Conservation (phyloP, 2,329 filamentous ascomycete genomes). For the Graphium sp. region DNA sequence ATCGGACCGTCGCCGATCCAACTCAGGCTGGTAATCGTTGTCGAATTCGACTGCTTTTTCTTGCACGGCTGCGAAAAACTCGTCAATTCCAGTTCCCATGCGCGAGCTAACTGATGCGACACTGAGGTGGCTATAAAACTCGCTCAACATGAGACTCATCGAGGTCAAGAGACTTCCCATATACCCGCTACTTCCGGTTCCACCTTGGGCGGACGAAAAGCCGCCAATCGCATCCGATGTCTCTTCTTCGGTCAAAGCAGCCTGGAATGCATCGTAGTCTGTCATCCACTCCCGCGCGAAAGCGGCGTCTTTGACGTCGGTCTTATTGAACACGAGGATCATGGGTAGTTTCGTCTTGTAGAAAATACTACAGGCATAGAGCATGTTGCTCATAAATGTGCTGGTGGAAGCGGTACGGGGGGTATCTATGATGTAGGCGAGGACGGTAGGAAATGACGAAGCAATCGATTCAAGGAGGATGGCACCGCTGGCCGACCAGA, state of each 20-base stretch:
- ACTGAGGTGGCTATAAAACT: slow-evolving; percentile 88
- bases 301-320: slow-evolving; percentile 76
- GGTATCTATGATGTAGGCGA: slow-evolving; percentile 95
- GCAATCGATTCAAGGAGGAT: slow-evolving; percentile 89
- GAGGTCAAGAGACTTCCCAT: slow-evolving; percentile 93
- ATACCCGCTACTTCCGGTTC: slow-evolving; percentile 87
- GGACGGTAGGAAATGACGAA: slow-evolving; percentile 87
- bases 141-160: slow-evolving; percentile 94
- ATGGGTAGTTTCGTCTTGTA: slow-evolving; percentile 98
- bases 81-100: slow-evolving; percentile 78
- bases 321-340: slow-evolving; percentile 99
- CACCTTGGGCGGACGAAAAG: slow-evolving; percentile 51
- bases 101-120: slow-evolving; percentile 89
- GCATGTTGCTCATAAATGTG: slow-evolving; percentile 99
- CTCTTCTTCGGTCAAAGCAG: slow-evolving; percentile 67
- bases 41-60: slow-evolving; percentile 81
- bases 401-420: slow-evolving; percentile 83
- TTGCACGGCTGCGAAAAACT: slow-evolving; percentile 82
- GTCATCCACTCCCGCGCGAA: slow-evolving; percentile 99
- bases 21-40: slow-evolving; percentile 78
- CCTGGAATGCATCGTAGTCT: slow-evolving; percentile 91
- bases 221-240: slow-evolving; percentile 60
- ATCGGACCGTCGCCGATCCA: slow-evolving; percentile 61
- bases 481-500: slow-evolving; percentile 90
- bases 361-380: slow-evolving; percentile 94